Conservation (phyloP, 2,329 filamentous ascomycete genomes). For the Penicillium sp. region DNA sequence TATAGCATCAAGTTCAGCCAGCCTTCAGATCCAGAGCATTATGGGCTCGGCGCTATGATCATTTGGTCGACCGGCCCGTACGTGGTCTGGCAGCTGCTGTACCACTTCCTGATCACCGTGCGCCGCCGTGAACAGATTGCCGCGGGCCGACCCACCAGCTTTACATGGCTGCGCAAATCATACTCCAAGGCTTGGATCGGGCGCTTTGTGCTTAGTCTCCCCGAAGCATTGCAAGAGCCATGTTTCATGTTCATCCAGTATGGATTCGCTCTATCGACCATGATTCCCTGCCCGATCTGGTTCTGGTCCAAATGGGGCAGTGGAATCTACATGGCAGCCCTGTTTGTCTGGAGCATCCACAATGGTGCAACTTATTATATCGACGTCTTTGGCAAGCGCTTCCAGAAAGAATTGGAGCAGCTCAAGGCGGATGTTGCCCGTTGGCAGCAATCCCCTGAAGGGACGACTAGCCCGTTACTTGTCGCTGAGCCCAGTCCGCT, state of each 20-base stretch:
- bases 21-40: constrained; percentile 75
- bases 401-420: constrained; percentile 92
- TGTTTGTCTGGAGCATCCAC: constrained; percentile 96
- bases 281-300: constrained; percentile 93
- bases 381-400: constrained; percentile 93
- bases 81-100: constrained; percentile 84
- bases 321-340: constrained; percentile 69
- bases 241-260: constrained; percentile 98
- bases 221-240: constrained; percentile 74
- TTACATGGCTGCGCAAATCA: constrained; percentile 92
- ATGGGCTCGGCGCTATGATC: constrained; percentile 81
- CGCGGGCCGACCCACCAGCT: constrained; percentile 90
- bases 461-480: constrained; percentile 31
- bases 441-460: constrained; percentile 64
- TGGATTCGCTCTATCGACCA: constrained; percentile 82
- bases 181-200: constrained; percentile 91
- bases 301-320: constrained; percentile 86
- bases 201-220: constrained; percentile 76
- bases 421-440: constrained; percentile 86
- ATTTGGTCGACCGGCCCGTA: constrained; percentile 94
- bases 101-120: constrained; percentile 94
- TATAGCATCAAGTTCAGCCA: constrained; percentile 72
- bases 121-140: constrained; percentile 94
- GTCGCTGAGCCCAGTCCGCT: constrained; percentile 25
- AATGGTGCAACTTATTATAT: constrained; percentile 98